Evolutionary conservation across 768 basidiomycete genomes (phyloP).

Genomic region (Amanita muscaria): DNA sequence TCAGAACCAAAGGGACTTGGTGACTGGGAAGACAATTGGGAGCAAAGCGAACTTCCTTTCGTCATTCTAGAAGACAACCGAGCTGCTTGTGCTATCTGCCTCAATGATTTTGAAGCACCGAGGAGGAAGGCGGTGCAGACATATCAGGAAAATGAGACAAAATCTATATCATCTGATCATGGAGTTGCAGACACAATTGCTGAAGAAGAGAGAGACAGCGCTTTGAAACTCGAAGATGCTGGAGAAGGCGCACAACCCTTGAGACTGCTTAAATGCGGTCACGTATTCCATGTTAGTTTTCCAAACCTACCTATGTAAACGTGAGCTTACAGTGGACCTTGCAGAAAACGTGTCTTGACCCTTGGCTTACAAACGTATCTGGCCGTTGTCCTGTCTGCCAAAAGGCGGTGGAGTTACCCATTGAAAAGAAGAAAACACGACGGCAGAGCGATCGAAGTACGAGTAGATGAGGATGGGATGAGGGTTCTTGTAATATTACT

Average conservation of each 20-base stretch:
- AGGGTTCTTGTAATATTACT: too few species aligned
- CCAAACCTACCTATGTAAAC: not conserved
- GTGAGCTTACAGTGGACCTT: conserved; percentile 9
- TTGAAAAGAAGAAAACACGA: conserved; percentile 26
- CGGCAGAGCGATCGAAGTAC: conserved; percentile 1
- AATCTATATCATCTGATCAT: conserved; percentile 7
- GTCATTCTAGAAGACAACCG: conserved; percentile 76
- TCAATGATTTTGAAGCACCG: conserved; percentile 81
- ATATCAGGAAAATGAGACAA: not conserved
- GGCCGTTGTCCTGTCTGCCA: conserved; percentile 88
- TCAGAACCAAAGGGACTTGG: conserved; percentile 12
- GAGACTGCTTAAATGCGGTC: conserved; percentile 68
- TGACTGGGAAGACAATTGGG: conserved; percentile 78
- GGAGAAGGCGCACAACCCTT: conserved; percentile 73
- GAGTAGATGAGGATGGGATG: not conserved
- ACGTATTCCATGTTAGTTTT: conserved; percentile 79
- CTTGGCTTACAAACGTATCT: conserved; percentile 79
- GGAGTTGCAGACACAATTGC: conserved; percentile 24
- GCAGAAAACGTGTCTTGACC: conserved; percentile 83
- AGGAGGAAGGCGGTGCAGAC: conserved; percentile 16
- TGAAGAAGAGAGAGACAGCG: conserved; percentile 31
- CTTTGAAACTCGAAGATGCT: conserved; percentile 56
- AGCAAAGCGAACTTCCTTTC: conserved; percentile 69
- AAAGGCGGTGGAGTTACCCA: conserved; percentile 48
- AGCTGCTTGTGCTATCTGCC: conserved; percentile 76